Evolutionary conservation across 1,284 basidiomycete species (phyloP).

Genomic region (Phaffia rhodozyma): DNA sequence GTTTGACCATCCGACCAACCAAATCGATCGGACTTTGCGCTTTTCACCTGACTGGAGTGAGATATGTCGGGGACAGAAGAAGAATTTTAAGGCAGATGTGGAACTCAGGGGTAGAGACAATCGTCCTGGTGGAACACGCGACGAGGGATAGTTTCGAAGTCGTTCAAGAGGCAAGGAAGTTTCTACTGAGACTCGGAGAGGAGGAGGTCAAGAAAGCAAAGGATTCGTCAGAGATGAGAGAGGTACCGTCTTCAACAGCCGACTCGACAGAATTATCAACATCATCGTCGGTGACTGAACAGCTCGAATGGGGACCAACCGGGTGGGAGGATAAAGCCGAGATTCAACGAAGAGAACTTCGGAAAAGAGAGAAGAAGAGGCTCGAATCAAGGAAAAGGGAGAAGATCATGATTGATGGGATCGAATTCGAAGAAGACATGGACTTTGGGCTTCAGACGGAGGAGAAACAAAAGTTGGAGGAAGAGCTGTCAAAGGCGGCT

Average conservation of each 20-base stretch:
- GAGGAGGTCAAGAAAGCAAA: conserved; percentile 43
- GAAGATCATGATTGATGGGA: conserved; percentile 17
- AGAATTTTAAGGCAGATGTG: conserved; percentile 69
- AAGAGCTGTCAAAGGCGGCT: neutral
- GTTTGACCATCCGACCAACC: neutral
- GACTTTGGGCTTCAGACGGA: neutral
- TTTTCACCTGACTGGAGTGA: conserved; percentile 65
- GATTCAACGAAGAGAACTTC: neutral
- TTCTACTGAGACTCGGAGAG: conserved; percentile 56
- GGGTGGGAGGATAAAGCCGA: conserved; percentile 5
- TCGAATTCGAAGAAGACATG: conserved; percentile 20
- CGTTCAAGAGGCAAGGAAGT: conserved; percentile 70
- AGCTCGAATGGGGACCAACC: conserved; percentile 12
- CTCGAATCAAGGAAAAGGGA: conserved; percentile 6
- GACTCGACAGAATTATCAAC: too few relatives aligned
- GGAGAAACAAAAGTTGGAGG: neutral
- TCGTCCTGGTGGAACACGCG: conserved; percentile 77
- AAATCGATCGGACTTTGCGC: conserved; percentile 64
- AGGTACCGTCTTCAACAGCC: too few relatives aligned
- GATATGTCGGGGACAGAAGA: conserved; percentile 51
- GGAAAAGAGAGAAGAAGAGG: conserved; percentile 9
- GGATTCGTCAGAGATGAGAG: too few relatives aligned
- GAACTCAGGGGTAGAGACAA: conserved; percentile 70
- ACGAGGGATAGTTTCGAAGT: conserved; percentile 63
- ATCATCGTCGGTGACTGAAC: neutral